Base-by-base conservation (phyloP, 441 rosid species). In the Kokia cookei region DNA sequence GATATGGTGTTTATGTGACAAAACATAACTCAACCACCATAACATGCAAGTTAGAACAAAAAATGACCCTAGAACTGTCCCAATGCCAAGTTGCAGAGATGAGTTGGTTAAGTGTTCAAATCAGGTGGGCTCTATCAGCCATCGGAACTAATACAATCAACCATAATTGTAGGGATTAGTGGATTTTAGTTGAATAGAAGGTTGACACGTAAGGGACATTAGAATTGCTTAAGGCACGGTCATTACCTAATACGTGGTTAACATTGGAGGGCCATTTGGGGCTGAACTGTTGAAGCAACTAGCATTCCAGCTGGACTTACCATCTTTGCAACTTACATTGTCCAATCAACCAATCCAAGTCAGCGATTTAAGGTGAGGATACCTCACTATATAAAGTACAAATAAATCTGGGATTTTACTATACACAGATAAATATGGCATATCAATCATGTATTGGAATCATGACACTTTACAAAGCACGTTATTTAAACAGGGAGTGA, bases 61-160 rank as follows among this genome's bases (percentile, higher is more conserved):
- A 60, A 61, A 42, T 50, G 74, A 73, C 70, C 19, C 65, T 22
- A 47, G 53, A 73, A 74, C 67, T 55, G 37, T 69, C 72, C 74
- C 53, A 45, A 42, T 35, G 47, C 50, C 1, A 55, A 53, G 62
- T 29, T 29, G 66, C 42, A 55, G 14, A 51, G 63, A 35, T 66
- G 8, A 66, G 82, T 42, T 42, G 85, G 86, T 78, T 79, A 61
- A 65, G 59, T 53, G 79, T 85, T 86, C 40, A 83, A 71, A 67
- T 81, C 72, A 26, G 48, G 73, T 72, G 76, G 82, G 76, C 69
- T 71, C 76, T 17, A 29, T 69, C 50, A 69, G 69, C 68, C 58
- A 73, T 22, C 60, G 17, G 67, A 72, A 77, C 73, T 73, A 32
- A 73, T 75, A 75, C 50, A 55, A 71, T 58, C 42, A 71, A 40